These are phyloP conservation scores for Chaetothyriales sp. DNA, from an alignment of 2,329 filamentous ascomycete genomes.

Conservation along the genomic window DNA sequence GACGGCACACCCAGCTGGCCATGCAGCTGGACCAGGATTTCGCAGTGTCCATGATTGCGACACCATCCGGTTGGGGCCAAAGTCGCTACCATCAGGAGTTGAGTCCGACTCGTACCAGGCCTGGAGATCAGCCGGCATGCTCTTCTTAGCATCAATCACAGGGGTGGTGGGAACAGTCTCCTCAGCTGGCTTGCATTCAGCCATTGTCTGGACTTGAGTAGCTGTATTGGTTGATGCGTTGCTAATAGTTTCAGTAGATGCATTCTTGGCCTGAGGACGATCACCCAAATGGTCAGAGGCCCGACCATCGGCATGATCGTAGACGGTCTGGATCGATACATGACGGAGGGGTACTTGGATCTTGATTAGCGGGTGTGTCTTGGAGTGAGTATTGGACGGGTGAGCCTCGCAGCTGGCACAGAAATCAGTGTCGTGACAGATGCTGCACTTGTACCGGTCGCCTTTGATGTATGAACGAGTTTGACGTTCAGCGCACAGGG, in stretches of 20 bases:
- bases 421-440: constrained; percentile 90
- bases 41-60: constrained; percentile 82
- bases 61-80: constrained; percentile 59
- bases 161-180: constrained; percentile 1
- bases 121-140: constrained; percentile 33
- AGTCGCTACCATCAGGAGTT: constrained; percentile 58
- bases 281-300: constrained; percentile 60
- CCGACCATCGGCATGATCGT: constrained; percentile 56
- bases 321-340: constrained; percentile 71
- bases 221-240: constrained; percentile 37
- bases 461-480: constrained; percentile 54
- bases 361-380: constrained; percentile 92
- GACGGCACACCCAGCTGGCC: constrained; percentile 81
- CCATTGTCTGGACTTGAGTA: constrained; percentile 55
- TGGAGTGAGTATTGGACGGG: constrained; percentile 73
- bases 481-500: constrained; percentile 54
- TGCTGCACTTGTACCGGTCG: constrained; percentile 87
- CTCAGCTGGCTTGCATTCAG: constrained; percentile 52
- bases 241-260: constrained; percentile 37
- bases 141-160: constrained; percentile 20
- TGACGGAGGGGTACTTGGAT: constrained; percentile 85
- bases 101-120: constrained; percentile 64
- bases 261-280: constrained; percentile 30
- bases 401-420: constrained; percentile 86
- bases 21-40: constrained; percentile 63